Evolutionary conservation across 192 early-diverging fungal genomes (phyloP).

Genomic region (Spizellomyces punctatus): DNA sequence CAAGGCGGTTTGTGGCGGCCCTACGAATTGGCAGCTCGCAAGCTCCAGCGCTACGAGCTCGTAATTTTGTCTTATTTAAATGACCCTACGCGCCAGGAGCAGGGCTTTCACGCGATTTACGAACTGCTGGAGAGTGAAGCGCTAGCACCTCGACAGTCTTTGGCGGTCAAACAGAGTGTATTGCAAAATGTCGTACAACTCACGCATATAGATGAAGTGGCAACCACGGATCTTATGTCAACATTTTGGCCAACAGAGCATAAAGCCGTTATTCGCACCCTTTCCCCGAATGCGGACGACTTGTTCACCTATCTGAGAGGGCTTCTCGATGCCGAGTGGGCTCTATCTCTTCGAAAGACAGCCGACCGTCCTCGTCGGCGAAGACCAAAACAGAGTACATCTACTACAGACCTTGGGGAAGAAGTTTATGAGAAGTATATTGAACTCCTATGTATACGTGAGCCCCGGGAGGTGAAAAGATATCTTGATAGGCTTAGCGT

Average conservation of each 20-base stretch:
- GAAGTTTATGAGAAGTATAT: constrained; percentile 38
- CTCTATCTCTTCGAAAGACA: not conserved
- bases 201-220: constrained; percentile 25
- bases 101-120: constrained; percentile 26
- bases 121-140: constrained; percentile 19
- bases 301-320: constrained; percentile 33
- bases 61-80: constrained; percentile 42
- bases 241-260: constrained; percentile 31
- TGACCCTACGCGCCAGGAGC: constrained; percentile 25
- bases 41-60: constrained; percentile 25
- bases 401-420: not conserved
- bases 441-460: constrained; percentile 28
- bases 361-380: not conserved
- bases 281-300: constrained; percentile 18
- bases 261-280: constrained; percentile 18
- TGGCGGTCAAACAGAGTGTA: constrained; percentile 27
- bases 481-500: constrained; percentile 28
- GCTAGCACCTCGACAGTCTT: constrained; percentile 24
- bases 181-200: constrained; percentile 22
- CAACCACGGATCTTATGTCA: constrained; percentile 34
- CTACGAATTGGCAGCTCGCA: constrained; percentile 33
- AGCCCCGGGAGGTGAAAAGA: constrained; percentile 28
- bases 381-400: not conserved
- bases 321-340: constrained; percentile 36
- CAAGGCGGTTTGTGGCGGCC: constrained; percentile 38